Conservation (phyloP, 345 rosid genomes). For the Carallia pectinifolia region DNA sequence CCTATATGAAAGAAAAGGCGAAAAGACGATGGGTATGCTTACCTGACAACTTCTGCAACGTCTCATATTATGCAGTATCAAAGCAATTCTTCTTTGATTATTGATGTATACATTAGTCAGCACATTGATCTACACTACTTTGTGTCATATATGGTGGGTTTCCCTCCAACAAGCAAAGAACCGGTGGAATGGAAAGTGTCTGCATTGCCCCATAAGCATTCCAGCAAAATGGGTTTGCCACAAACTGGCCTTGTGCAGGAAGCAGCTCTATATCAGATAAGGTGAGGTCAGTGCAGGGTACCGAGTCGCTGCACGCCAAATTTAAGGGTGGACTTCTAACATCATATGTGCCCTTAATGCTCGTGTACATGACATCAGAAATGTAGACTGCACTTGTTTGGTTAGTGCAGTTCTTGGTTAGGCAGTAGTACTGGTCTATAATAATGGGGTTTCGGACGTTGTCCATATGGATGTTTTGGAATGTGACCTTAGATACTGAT, state of each 20-base stretch:
- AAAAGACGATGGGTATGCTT: no score
- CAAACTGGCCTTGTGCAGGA: slow-evolving; percentile 63
- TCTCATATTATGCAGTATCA: background rate
- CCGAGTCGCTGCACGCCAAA: slow-evolving; percentile 38
- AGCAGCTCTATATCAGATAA: slow-evolving; percentile 35
- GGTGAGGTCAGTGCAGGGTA: slow-evolving; percentile 32
- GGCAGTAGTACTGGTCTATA: slow-evolving; percentile 40
- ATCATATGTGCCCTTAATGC: slow-evolving; percentile 37
- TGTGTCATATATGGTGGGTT: slow-evolving; percentile 25
- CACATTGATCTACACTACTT: slow-evolving; percentile 23
- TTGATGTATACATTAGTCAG: slow-evolving; percentile 14
- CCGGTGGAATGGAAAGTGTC: slow-evolving; percentile 40
- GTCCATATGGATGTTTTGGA: slow-evolving; percentile 33
- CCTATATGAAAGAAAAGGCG: no score
- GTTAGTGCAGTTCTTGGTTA: slow-evolving; percentile 25
- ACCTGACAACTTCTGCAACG: background rate
- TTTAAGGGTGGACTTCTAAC: slow-evolving; percentile 44
- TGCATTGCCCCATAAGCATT: slow-evolving; percentile 74
- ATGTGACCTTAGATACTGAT: slow-evolving; percentile 24
- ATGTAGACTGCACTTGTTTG: slow-evolving; percentile 34
- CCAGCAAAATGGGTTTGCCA: slow-evolving; percentile 79
- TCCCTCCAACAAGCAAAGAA: slow-evolving; percentile 38
- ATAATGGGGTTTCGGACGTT: slow-evolving; percentile 28
- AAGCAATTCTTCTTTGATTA: slow-evolving; percentile 5
- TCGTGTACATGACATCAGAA: slow-evolving; percentile 23